Conservation (phyloP, 257 asterid species). For the Leonotis leonurus region DNA sequence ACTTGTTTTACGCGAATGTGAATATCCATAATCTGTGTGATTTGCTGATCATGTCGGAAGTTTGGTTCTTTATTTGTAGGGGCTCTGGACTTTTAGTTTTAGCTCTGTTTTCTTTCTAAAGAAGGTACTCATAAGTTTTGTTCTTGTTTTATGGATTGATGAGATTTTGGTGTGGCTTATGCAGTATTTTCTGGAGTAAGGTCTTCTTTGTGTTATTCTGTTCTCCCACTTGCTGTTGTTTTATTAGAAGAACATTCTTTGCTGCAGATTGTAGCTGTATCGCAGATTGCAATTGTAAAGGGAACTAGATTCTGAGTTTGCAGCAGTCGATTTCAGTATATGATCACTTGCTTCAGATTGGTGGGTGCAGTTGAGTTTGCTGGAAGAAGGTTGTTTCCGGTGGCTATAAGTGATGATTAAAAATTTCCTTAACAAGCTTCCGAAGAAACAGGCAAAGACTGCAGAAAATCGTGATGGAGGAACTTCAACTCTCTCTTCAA, state of each 20-base stretch:
- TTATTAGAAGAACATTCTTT: constrained; percentile 31
- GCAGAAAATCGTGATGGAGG: constrained; percentile 48
- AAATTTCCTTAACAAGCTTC: constrained; percentile 54
- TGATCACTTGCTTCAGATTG: neutral
- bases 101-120: neutral
- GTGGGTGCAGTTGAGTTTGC: constrained; percentile 6
- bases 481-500: constrained; percentile 30
- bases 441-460: constrained; percentile 45
- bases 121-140: neutral
- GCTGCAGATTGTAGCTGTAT: constrained; percentile 10
- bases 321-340: neutral
- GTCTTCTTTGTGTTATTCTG: constrained; percentile 8
- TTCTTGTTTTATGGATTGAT: constrained; percentile 6
- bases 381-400: constrained; percentile 21
- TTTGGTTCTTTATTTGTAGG: constrained; percentile 3
- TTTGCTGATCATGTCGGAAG: constrained; percentile 11
- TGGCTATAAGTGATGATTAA: constrained; percentile 41
- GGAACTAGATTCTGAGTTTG: constrained; percentile 10
- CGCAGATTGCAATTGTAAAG: no score
- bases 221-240: neutral
- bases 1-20: constrained; percentile 6
- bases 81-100: neutral
- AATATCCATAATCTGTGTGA: neutral
- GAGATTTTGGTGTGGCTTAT: constrained; percentile 3
- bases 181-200: constrained; percentile 7